Percentiles rank a stretch among this genome's conserved stretches.
phyloP scores from a whole-genome alignment of 2,329 filamentous ascomycete genomes.

The Dothideomycetidae sp. region DNA sequence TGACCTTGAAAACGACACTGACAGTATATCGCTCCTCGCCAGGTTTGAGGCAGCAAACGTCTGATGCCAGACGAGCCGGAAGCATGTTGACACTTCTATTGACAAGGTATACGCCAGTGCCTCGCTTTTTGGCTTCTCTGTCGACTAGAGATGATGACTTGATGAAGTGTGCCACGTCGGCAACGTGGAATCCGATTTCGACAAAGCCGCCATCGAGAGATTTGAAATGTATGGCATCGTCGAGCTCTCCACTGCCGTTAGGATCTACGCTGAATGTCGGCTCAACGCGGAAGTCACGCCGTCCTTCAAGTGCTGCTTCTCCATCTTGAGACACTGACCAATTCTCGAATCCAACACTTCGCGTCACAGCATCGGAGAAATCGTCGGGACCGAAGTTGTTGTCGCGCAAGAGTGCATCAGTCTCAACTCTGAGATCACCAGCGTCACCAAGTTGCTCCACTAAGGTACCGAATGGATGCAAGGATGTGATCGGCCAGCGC shows the following conservation, averaged over 20 bases:
- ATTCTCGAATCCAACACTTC: conserved; percentile 81
- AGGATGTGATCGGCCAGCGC: conserved; percentile 97
- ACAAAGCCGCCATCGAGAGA: conserved; percentile 68
- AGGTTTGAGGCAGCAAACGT: conserved; percentile 75
- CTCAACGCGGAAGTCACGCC: conserved; percentile 82
- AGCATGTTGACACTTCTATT: conserved; percentile 81
- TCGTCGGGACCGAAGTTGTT: conserved; percentile 98
- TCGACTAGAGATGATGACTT: conserved; percentile 93
- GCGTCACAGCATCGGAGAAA: conserved; percentile 89
- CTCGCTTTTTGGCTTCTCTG: conserved; percentile 93
- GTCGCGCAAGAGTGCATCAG: conserved; percentile 87
- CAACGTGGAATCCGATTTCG: conserved; percentile 88
- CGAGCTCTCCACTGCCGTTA: conserved; percentile 73
- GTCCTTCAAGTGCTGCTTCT: conserved; percentile 54
- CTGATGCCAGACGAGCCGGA: conserved; percentile 68
- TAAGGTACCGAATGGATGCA: conserved; percentile 94
- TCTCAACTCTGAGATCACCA: conserved; percentile 95
- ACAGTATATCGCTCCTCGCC: conserved; percentile 83
- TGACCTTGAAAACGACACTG: conserved; percentile 84
- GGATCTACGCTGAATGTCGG: conserved; percentile 86
- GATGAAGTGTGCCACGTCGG: conserved; percentile 92
- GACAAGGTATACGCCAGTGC: conserved; percentile 87
- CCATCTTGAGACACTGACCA: conserved; percentile 80
- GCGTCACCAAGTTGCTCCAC: conserved; percentile 95
- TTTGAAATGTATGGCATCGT: conserved; percentile 88